Percentiles rank a stretch among this genome's conserved stretches.
Evolutionary conservation across 768 basidiomycete species (phyloP).

Genomic region (Hygrocybe punicea): DNA sequence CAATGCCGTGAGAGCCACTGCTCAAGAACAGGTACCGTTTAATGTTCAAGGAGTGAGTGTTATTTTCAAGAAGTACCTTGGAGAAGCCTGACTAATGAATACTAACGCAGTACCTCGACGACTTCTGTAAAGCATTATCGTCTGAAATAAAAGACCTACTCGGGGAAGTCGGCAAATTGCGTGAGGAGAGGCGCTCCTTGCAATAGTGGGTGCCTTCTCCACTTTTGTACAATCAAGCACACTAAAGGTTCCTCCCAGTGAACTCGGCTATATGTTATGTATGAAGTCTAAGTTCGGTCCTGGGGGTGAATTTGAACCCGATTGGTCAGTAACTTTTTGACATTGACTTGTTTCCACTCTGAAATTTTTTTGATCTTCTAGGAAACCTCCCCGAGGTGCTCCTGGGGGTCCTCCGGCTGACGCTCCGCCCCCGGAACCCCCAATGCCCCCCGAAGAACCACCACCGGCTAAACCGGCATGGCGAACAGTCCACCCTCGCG

Average conservation of each 20-base stretch:
- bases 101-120: slow-evolving; percentile 66
- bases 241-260: slow-evolving; percentile 41
- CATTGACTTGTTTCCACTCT: slow-evolving; percentile 1
- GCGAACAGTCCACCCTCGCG: slow-evolving; percentile 48
- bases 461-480: slow-evolving; percentile 54
- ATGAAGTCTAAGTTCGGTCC: slow-evolving; percentile 75
- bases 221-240: neutral
- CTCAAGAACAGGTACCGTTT: slow-evolving; percentile 73
- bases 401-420: slow-evolving; percentile 45
- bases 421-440: slow-evolving; percentile 39
- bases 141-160: slow-evolving; percentile 81
- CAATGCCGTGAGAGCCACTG: slow-evolving; percentile 63
- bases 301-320: slow-evolving; percentile 81
- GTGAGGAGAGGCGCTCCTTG: slow-evolving; percentile 71
- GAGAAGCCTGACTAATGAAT: neutral
- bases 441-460: slow-evolving; percentile 36
- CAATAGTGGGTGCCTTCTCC: slow-evolving; percentile 61
- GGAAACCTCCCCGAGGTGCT: slow-evolving; percentile 47
- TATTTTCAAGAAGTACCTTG: neutral
- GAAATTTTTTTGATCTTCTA: slow-evolving; percentile 12
- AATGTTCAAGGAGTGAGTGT: slow-evolving; percentile 76
- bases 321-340: slow-evolving; percentile 52
- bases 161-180: slow-evolving; percentile 77
- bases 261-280: slow-evolving; percentile 67
- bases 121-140: slow-evolving; percentile 82